Evolutionary conservation across 441 rosid genomes (phyloP).

Genomic region (Euphorbia schlechtendalii): DNA sequence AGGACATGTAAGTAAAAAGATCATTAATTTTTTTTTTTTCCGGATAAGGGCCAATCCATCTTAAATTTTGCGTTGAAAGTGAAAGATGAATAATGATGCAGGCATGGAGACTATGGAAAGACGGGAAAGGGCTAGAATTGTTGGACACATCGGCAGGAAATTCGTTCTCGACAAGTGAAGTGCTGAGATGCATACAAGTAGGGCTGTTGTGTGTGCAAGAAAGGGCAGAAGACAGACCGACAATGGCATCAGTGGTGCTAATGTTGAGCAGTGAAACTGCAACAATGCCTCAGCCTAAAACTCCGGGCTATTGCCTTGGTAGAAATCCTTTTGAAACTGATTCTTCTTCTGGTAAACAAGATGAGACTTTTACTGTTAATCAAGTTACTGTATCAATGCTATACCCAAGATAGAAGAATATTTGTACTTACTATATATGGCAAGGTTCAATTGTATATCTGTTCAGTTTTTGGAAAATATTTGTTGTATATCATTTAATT

Average conservation of each 20-base stretch:
- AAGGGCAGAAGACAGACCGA: conserved; percentile 39
- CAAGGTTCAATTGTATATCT: conserved; percentile 1
- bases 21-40: not conserved
- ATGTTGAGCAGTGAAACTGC: conserved; percentile 38
- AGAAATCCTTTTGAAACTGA: conserved; percentile 46
- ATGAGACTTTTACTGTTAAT: conserved; percentile 61
- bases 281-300: conserved; percentile 22
- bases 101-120: conserved; percentile 49
- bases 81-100: not conserved
- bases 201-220: conserved; percentile 46
- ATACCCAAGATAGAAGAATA: conserved; percentile 41
- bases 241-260: conserved; percentile 28
- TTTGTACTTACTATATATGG: not conserved
- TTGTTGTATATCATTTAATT: conserved; percentile 1
- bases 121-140: conserved; percentile 26
- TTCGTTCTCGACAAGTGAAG: too few relatives aligned
- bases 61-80: too few relatives aligned
- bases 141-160: too few relatives aligned
- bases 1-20: conserved; percentile 34
- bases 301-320: conserved; percentile 64
- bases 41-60: not conserved
- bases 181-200: conserved; percentile 33
- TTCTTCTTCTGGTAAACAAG: conserved; percentile 57
- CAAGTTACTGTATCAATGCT: conserved; percentile 67
- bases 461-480: not conserved